These are phyloP conservation scores for Adansonia gregorii DNA, from an alignment of 441 rosid genomes.

Conservation along the genomic window DNA sequence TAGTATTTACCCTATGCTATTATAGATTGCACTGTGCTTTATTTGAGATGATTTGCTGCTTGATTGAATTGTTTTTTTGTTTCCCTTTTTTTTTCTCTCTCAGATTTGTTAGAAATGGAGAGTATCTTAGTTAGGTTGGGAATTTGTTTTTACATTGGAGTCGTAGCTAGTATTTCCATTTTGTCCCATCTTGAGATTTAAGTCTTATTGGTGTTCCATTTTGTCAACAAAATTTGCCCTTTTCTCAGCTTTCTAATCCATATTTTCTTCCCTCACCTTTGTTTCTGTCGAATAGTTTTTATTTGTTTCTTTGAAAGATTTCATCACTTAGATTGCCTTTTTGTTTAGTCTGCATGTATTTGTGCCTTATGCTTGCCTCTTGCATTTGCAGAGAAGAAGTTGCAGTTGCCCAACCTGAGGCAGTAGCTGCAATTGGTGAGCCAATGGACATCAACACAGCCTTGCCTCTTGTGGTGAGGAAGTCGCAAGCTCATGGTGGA, in stretches of 20 bases:
- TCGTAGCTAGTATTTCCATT: neutral
- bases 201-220: neutral
- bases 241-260: neutral
- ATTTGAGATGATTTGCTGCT: neutral
- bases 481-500: constrained; percentile 83
- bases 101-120: neutral
- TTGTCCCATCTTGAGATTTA: neutral
- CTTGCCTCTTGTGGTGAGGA: constrained; percentile 73
- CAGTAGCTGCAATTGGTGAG: constrained; percentile 54
- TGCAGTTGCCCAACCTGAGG: constrained; percentile 41
- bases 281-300: neutral
- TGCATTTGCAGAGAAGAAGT: constrained; percentile 66
- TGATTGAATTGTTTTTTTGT: neutral
- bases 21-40: neutral
- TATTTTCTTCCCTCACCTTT: neutral
- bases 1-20: neutral
- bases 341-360: neutral
- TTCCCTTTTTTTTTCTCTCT: neutral
- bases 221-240: neutral
- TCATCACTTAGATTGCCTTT: neutral
- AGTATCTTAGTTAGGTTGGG: neutral
- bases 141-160: neutral
- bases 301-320: neutral
- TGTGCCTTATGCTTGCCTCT: neutral
- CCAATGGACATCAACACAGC: constrained; percentile 82